Conservation (phyloP, 306 rosid species). For the Sesbania bispinosa region DNA sequence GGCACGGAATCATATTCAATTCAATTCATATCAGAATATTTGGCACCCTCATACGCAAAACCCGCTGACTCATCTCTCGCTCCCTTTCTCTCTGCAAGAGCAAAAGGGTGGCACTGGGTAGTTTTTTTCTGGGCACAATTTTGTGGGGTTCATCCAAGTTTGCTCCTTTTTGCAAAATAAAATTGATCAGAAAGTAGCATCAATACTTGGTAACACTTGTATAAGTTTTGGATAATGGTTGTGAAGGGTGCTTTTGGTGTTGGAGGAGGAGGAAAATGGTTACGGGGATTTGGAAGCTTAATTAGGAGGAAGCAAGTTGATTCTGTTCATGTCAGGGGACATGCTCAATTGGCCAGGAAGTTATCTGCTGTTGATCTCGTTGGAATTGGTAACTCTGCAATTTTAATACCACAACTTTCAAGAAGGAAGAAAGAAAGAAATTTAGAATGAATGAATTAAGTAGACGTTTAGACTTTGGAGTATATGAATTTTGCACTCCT, state of each 20-base stretch:
- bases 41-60: neutral
- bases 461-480: neutral
- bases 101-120: conserved; percentile 4
- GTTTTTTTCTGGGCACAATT: neutral
- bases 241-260: conserved; percentile 13
- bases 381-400: conserved; percentile 49
- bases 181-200: neutral
- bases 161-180: neutral
- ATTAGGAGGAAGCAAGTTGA: conserved; percentile 68
- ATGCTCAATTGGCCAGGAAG: conserved; percentile 54
- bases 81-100: neutral
- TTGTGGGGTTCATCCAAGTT: conserved; percentile 9
- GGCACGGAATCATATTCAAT: neutral
- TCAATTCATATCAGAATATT: neutral
- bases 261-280: conserved; percentile 16
- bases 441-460: neutral
- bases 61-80: neutral
- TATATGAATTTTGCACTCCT: neutral
- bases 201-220: neutral
- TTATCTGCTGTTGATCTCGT: conserved; percentile 55
- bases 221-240: conserved; percentile 28
- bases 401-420: neutral
- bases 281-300: conserved; percentile 43
- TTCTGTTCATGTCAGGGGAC: conserved; percentile 39
- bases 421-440: neutral